Conservation (phyloP, 371 early-diverging fungal genomes). For the Chytridium lagenaria region DNA sequence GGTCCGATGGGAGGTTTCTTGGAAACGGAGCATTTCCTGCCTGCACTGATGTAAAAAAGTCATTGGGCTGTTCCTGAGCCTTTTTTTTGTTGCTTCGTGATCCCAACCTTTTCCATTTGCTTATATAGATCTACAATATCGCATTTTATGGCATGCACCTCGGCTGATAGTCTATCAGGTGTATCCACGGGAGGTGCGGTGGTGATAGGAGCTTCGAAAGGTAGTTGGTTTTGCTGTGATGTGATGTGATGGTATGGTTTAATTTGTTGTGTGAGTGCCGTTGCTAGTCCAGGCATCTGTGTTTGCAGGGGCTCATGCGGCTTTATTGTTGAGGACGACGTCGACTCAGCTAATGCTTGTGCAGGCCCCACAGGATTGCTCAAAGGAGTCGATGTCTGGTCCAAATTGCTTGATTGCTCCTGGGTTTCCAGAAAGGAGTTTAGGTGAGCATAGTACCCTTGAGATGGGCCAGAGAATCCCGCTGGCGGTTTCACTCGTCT, state of each 20-base stretch:
- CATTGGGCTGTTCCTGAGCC: background rate
- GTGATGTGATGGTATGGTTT: background rate
- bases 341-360: background rate
- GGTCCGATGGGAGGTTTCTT: background rate
- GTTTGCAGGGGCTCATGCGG: background rate
- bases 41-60: background rate
- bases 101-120: constrained; percentile 8
- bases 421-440: constrained; percentile 2
- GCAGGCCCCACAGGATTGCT: no score
- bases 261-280: no score
- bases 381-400: background rate
- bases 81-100: no score
- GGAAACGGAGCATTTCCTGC: background rate
- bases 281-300: background rate
- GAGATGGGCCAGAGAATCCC: constrained; percentile 1
- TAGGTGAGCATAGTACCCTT: constrained; percentile 9
- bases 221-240: background rate
- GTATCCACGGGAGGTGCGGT: background rate
- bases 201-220: background rate
- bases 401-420: background rate
- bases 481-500: constrained; percentile 3
- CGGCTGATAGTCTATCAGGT: background rate
- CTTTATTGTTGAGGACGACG: background rate
- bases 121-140: background rate
- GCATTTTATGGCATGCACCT: background rate